Percentiles rank a stretch among this genome's conserved stretches.
These are phyloP conservation scores for Closterium sp. DNA, from an alignment of 139 green algal species.

Conservation along the genomic window DNA sequence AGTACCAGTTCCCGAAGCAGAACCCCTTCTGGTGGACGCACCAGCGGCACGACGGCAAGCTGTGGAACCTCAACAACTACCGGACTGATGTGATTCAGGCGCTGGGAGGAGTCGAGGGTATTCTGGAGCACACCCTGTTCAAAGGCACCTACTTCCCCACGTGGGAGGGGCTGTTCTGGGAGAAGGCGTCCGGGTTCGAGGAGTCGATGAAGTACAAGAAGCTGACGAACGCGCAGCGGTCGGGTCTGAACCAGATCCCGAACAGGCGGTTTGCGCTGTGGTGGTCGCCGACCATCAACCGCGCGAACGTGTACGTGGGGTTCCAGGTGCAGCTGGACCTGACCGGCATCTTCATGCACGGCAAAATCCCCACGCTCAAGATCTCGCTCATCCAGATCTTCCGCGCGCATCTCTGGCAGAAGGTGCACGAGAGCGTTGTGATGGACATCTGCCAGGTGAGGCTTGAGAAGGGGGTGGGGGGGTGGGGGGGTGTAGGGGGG, in stretches of 20 bases:
- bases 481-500: no score
- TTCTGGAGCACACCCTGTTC: conserved; percentile 99
- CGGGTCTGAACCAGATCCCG: conserved; percentile 98
- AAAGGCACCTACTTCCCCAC: conserved; percentile 97
- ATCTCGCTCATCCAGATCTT: conserved; percentile 99
- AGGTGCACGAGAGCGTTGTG: conserved; percentile 96
- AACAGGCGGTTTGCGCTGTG: conserved; percentile 99
- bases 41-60: conserved; percentile 98
- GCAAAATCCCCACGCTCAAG: conserved; percentile 99
- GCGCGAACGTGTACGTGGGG: conserved; percentile 99
- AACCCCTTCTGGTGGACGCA: conserved; percentile 99
- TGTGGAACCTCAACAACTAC: conserved; percentile 99
- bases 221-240: conserved; percentile 97
- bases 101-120: conserved; percentile 97
- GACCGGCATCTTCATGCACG: conserved; percentile 99
- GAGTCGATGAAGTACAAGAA: conserved; percentile 99
- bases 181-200: conserved; percentile 87
- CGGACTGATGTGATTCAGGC: conserved; percentile 96
- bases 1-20: conserved; percentile 74
- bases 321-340: conserved; percentile 99
- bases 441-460: conserved; percentile 90
- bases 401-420: conserved; percentile 98
- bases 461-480: not conserved
- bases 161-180: conserved; percentile 99
- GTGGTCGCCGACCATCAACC: conserved; percentile 99